Conservation (phyloP, 202 grass and related monocot genomes). For the Sporobolus alterniflorus region DNA sequence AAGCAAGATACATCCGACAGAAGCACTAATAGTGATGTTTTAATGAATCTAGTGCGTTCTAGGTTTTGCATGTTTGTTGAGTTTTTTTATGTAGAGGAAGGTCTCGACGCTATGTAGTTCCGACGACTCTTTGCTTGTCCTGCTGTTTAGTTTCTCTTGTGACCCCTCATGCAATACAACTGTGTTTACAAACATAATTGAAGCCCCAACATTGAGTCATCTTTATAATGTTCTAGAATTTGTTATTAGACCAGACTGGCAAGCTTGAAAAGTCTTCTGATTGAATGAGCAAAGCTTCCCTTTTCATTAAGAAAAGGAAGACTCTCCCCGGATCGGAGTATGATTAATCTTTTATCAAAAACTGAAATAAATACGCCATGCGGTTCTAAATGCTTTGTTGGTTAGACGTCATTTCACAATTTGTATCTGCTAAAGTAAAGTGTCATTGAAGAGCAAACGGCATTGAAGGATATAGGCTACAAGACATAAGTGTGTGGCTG, state of each 20-base stretch:
- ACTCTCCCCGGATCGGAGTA: not conserved
- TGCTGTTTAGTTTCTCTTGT: not conserved
- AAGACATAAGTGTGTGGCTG: conserved; percentile 14
- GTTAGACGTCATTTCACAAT: conserved; percentile 65
- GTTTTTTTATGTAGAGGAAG: not conserved
- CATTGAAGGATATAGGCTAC: conserved; percentile 49
- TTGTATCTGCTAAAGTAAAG: conserved; percentile 34
- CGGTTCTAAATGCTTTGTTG: conserved; percentile 41
- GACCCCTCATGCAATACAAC: not conserved
- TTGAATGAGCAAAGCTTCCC: not conserved
- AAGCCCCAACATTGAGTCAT: conserved; percentile 9
- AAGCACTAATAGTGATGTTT: not conserved
- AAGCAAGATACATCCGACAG: too few species aligned
- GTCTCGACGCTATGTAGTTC: not conserved
- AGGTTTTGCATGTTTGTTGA: not conserved
- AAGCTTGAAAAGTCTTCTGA: not conserved
- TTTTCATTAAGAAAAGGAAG: not conserved
- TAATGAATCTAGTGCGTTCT: not conserved
- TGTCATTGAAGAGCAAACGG: conserved; percentile 42
- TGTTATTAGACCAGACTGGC: conserved; percentile 36
- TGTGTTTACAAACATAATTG: not conserved
- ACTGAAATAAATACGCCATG: conserved; percentile 46
- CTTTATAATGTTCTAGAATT: conserved; percentile 31
- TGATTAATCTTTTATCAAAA: not conserved
- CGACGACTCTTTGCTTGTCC: not conserved